These are phyloP conservation scores for Debaryomyces sp. DNA, from an alignment of 1,139 yeast genomes.

Conservation along the genomic window DNA sequence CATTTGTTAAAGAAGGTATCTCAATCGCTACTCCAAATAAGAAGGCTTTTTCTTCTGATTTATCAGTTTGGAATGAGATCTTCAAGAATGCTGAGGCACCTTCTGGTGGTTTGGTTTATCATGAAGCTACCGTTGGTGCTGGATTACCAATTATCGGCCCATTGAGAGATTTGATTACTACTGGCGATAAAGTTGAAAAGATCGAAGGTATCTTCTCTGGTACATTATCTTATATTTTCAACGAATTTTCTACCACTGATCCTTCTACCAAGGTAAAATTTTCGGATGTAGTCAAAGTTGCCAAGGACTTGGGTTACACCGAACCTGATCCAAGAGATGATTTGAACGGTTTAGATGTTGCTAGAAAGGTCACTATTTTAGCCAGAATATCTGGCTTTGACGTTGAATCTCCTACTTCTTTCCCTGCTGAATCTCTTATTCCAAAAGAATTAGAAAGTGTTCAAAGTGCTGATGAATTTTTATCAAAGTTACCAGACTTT, in stretches of 20 bases:
- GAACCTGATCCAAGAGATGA: slow-evolving; percentile 99
- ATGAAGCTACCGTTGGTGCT: slow-evolving; percentile 99
- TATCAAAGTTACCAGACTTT: slow-evolving; percentile 77
- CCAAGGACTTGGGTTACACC: slow-evolving; percentile 91
- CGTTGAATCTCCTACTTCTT: slow-evolving; percentile 90
- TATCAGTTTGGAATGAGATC: slow-evolving; percentile 74
- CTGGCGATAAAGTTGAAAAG: slow-evolving; percentile 89
- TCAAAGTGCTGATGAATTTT: slow-evolving; percentile 71
- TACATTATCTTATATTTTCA: slow-evolving; percentile 93
- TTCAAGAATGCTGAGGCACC: slow-evolving; percentile 55
- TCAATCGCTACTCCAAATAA: slow-evolving; percentile 98
- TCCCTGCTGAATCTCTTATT: slow-evolving; percentile 91
- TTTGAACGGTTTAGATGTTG: slow-evolving; percentile 95
- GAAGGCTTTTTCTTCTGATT: slow-evolving; percentile 89
- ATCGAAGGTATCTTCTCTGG: slow-evolving; percentile 98
- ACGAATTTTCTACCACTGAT: slow-evolving; percentile 78
- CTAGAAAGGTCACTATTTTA: slow-evolving; percentile 94
- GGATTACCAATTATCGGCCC: slow-evolving; percentile 94
- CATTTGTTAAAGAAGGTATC: slow-evolving; percentile 72
- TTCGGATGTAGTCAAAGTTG: slow-evolving; percentile 85
- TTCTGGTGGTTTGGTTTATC: slow-evolving; percentile 82
- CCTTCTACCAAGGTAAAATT: slow-evolving; percentile 64
- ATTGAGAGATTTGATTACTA: slow-evolving; percentile 78
- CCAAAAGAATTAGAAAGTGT: slow-evolving; percentile 84
- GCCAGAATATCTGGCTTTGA: slow-evolving; percentile 89